These are phyloP conservation scores for Penicillium brasilianum DNA, from an alignment of 2,329 filamentous ascomycete genomes.

Conservation along the genomic window DNA sequence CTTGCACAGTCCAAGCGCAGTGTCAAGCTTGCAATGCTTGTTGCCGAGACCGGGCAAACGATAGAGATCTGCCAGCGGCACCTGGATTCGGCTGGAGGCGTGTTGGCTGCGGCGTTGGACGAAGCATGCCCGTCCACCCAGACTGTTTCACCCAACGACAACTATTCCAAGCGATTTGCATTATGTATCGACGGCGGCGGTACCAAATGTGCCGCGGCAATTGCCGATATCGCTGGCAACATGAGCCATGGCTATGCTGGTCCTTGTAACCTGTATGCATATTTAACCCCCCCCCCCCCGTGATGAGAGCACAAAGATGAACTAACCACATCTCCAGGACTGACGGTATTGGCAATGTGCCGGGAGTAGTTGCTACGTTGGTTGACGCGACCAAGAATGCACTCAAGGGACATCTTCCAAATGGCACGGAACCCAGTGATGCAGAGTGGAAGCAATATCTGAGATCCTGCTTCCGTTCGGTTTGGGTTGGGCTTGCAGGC, in stretches of 20 bases:
- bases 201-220: slow-evolving; percentile 49
- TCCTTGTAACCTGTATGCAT: slow-evolving; percentile 50
- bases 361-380: slow-evolving; percentile 35
- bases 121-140: slow-evolving; percentile 9
- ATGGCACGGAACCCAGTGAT: not conserved
- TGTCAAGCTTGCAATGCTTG: slow-evolving; percentile 43
- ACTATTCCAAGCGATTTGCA: slow-evolving; percentile 18
- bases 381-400: slow-evolving; percentile 27
- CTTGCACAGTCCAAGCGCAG: slow-evolving; percentile 36
- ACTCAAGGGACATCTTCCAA: slow-evolving; percentile 16
- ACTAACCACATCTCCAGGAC: slow-evolving; percentile 20
- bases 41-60: slow-evolving; percentile 31
- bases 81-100: slow-evolving; percentile 31
- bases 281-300: not conserved
- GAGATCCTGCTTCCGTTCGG: slow-evolving; percentile 31
- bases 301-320: too few species aligned
- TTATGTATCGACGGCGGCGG: slow-evolving; percentile 53
- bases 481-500: slow-evolving; percentile 51
- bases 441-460: slow-evolving; percentile 14
- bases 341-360: slow-evolving; percentile 24
- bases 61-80: slow-evolving; percentile 32
- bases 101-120: slow-evolving; percentile 31
- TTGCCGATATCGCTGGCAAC: slow-evolving; percentile 34
- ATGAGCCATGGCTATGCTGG: slow-evolving; percentile 40
- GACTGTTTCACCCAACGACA: not conserved